phyloP scores from a whole-genome alignment of 305 asterid genomes.

The Fraxinus paxiana region DNA sequence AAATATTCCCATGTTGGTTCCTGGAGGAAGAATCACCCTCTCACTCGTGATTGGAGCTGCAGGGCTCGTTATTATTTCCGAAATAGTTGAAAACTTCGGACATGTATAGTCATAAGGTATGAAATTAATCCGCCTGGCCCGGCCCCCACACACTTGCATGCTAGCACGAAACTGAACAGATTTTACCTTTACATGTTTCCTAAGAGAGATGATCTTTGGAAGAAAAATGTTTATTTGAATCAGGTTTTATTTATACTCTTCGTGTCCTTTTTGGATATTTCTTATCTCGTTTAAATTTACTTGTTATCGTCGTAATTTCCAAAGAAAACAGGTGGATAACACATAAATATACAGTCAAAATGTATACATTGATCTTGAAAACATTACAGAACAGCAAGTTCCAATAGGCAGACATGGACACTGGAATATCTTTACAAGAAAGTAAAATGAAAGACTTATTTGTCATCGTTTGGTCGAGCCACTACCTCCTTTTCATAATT shows the following conservation, averaged over 20 bases:
- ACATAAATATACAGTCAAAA: neutral
- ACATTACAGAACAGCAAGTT: neutral
- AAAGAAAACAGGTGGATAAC: neutral
- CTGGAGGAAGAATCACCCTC: constrained; percentile 79
- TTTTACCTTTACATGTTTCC: neutral
- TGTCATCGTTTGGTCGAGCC: neutral
- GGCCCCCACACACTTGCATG: neutral
- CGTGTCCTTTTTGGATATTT: neutral
- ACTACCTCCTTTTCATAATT: neutral
- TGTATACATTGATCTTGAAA: neutral
- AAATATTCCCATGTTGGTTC: constrained; percentile 50
- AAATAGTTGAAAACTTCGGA: constrained; percentile 53
- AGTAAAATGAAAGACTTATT: neutral
- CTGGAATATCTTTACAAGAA: neutral
- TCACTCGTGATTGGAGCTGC: constrained; percentile 71
- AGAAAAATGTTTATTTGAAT: neutral
- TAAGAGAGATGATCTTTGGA: neutral
- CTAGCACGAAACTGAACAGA: neutral
- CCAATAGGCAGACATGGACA: neutral
- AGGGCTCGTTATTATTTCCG: constrained; percentile 57
- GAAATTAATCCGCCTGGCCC: neutral
- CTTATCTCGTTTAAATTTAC: neutral
- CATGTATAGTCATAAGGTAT: constrained; percentile 21
- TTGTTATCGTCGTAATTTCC: neutral
- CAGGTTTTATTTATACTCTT: neutral